Conservation (phyloP, 495 filamentous ascomycete species). For the Talaromyces thailandensis region DNA sequence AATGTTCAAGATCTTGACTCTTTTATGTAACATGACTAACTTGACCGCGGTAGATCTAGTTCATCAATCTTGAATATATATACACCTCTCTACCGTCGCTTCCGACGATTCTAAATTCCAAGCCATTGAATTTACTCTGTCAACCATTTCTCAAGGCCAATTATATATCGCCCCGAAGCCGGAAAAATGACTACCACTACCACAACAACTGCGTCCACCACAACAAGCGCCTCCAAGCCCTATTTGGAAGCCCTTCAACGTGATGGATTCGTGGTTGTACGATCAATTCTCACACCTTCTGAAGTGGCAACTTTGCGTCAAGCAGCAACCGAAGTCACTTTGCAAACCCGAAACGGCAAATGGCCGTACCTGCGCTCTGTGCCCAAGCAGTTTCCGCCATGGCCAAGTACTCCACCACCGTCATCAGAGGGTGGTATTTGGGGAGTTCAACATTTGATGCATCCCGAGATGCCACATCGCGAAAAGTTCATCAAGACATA, state of each 20-base stretch:
- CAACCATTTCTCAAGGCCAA: not conserved
- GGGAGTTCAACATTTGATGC: conserved; percentile 77
- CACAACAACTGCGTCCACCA: not conserved
- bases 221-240: conserved; percentile 5
- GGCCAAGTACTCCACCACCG: conserved; percentile 43
- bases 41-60: not conserved
- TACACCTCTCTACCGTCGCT: not conserved
- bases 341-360: conserved; percentile 46
- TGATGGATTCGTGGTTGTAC: conserved; percentile 40
- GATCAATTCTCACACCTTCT: conserved; percentile 35
- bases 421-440: conserved; percentile 59
- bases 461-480: conserved; percentile 53
- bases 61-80: not conserved
- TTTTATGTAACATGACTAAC: not conserved
- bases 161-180: not conserved
- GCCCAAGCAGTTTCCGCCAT: conserved; percentile 81
- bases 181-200: not conserved
- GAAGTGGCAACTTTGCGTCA: conserved; percentile 45
- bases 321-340: conserved; percentile 43
- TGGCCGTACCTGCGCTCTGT: conserved; percentile 79
- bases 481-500: conserved; percentile 51
- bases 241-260: conserved; percentile 34
- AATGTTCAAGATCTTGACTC: not conserved
- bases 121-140: not conserved
- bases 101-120: not conserved